phyloP scores from a whole-genome alignment of 495 filamentous ascomycete species.

The Cladorrhinum samala region DNA sequence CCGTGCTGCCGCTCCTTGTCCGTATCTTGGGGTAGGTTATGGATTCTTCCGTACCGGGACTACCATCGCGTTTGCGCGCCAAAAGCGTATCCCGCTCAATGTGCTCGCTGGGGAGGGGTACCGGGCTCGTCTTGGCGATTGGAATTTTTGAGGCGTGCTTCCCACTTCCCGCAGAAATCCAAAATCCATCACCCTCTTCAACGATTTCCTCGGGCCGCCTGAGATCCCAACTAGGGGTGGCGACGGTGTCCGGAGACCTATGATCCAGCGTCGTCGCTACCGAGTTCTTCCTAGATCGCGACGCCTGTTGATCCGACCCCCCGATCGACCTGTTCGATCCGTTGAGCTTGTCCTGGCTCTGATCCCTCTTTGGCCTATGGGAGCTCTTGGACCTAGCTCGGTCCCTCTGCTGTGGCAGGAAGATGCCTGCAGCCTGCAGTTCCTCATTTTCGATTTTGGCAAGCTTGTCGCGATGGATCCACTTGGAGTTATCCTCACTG shows the following conservation, averaged over 20 bases:
- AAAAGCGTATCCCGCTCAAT: slow-evolving; percentile 67
- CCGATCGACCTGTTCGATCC: slow-evolving; percentile 21
- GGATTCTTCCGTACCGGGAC: slow-evolving; percentile 54
- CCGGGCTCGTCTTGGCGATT: slow-evolving; percentile 66
- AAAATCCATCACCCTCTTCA: slow-evolving; percentile 51
- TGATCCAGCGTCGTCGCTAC: slow-evolving; percentile 27
- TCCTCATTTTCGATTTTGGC: slow-evolving; percentile 90
- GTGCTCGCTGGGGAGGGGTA: slow-evolving; percentile 63
- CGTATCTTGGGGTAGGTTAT: slow-evolving; percentile 53
- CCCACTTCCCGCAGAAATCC: slow-evolving; percentile 29
- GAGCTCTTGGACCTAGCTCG: slow-evolving; percentile 35
- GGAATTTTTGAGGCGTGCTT: slow-evolving; percentile 69
- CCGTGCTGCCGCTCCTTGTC: slow-evolving; percentile 66
- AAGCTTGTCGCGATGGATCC: slow-evolving; percentile 96
- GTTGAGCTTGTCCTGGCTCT: slow-evolving; percentile 25
- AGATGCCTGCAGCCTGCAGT: slow-evolving; percentile 77
- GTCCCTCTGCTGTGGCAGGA: slow-evolving; percentile 56
- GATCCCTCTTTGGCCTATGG: slow-evolving; percentile 46
- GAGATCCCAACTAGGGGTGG: slow-evolving; percentile 55
- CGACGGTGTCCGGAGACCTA: slow-evolving; percentile 22
- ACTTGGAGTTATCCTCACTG: slow-evolving; percentile 60
- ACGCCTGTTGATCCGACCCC: slow-evolving; percentile 17
- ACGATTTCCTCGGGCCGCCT: slow-evolving; percentile 76
- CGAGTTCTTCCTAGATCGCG: slow-evolving; percentile 45
- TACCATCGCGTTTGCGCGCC: slow-evolving; percentile 55